Base-by-base conservation (phyloP, 176 grass and related monocot species). In the Eleusine coracana region DNA sequence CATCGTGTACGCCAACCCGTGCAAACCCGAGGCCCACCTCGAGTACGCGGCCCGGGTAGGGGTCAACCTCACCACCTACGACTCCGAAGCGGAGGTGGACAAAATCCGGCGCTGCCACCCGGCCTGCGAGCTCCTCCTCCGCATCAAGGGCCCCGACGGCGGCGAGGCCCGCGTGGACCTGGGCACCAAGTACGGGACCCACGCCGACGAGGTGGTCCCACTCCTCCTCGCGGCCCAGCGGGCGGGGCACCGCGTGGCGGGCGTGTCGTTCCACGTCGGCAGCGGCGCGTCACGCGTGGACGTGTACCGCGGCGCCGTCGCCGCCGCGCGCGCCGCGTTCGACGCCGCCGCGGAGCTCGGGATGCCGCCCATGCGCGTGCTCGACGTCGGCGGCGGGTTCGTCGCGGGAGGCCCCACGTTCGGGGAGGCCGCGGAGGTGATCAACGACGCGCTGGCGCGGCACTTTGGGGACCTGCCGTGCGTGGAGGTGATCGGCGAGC, bases 211-310 rank as follows among this genome's bases (percentile, higher is more conserved):
- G 82, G 82, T 89, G 21, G 5, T 44, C 0, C 82, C 87, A 4
- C 82, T 89, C 20, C 87, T 89, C 4, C 70, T 31, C 50, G 87
- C 82, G 0, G 87, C 87, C 0, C 75, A 70, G 69, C 29, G 52
- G 11, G 76, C 41, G 42, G 76, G 68, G 21, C 9, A 85, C 64
- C 1, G 0, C 38, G 82, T 89, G 0, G 76, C 77, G 3, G 76
- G 82, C 34, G 76, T 89, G 6, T 89, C 87, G 41, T 89, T 89
- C 87, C 87, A 89, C 65, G 82, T 89, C 34, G 87, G 87, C 6
- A 89, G 70, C 36, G 82, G 88, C 73, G 71, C 73, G 45, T n/a
- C 71, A 10, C 38, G 37, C 71, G 10, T 21, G 0, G 56, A 36
- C 78, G 83, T 76, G 17, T 85, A 85, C 83, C 66, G 66, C 66